Evolutionary conservation across 495 filamentous ascomycete species (phyloP), one percentile per base, ranked within the genome.

Genomic region (Hyaloscypha finlandica): DNA sequence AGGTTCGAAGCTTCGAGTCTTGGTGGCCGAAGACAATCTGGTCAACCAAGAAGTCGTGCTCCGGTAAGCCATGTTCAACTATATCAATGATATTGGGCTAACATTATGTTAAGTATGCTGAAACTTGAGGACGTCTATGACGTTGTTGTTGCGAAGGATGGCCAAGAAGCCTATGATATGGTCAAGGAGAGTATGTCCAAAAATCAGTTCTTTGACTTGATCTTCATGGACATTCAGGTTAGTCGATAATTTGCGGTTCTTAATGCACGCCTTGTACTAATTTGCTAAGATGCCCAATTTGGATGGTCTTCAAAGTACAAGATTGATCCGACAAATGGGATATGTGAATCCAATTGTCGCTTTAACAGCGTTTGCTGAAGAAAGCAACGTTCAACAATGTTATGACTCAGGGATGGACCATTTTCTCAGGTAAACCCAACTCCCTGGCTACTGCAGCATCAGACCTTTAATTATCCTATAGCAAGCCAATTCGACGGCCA

Each of bases 11-110:
- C 82, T 96, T 31, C 87, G 90, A 33, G 91, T 97, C 6, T 79
- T 97, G n/a, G 93, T 97, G 29, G 93, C 94, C 0, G 93, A 97
- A 74, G 93, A 97, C 78, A 97, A 97, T 25, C 88, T 88, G 35
- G 92, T 94, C n/a, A 97, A 97, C 73, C 91, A 96, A 72, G 92
- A 97, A 72, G 94, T 97, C 19, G 93, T 97, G 33, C 77, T 89
- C n/a, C 85, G 80, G 82, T 84, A 72, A 29, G 70, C 74, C 68
- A 25, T 35, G 54, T 22, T n/a, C 32, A 37, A 58, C 19, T 64
- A 8, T n/a, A 25, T 33, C n/a, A 31, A 67, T 48, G n/a, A 14
- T 64, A 39, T 65, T 55, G 5, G 3, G 14, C 63, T 58, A 30
- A 71, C 53, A 77, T 61, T 32, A 39, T 8, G 61, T 85, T 76